phyloP scores from a whole-genome alignment of 768 basidiomycete species.

The Tephrocybe sp. region DNA sequence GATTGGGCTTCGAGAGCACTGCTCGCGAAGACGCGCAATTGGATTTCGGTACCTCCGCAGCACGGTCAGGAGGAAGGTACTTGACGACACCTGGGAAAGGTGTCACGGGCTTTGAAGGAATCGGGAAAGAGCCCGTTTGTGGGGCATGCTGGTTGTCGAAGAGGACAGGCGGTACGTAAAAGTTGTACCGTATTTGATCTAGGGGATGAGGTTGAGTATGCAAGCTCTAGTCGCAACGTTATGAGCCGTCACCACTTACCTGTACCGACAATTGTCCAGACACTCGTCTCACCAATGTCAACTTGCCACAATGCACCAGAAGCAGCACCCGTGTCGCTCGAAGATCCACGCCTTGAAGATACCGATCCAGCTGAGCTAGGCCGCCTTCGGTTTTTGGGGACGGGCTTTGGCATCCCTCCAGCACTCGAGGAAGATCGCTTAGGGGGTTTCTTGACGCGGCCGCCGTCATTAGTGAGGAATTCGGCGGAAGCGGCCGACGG shows the following conservation, averaged over 20 bases:
- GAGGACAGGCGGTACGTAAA: slow-evolving; percentile 83
- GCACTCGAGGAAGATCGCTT: slow-evolving; percentile 78
- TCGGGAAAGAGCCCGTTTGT: slow-evolving; percentile 70
- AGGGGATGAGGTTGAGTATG: slow-evolving; percentile 19
- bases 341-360: slow-evolving; percentile 64
- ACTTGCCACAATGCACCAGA: slow-evolving; percentile 86
- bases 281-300: slow-evolving; percentile 90
- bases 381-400: slow-evolving; percentile 60
- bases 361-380: slow-evolving; percentile 77
- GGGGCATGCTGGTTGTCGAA: slow-evolving; percentile 78
- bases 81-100: slow-evolving; percentile 87
- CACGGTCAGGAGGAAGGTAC: slow-evolving; percentile 87
- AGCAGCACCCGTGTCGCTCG: slow-evolving; percentile 65
- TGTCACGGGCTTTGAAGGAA: slow-evolving; percentile 79
- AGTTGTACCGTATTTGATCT: slow-evolving; percentile 93
- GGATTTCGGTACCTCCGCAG: slow-evolving; percentile 76
- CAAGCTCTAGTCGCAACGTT: too few species aligned
- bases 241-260: slow-evolving; percentile 44
- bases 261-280: slow-evolving; percentile 93
- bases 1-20: slow-evolving; percentile 72
- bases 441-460: slow-evolving; percentile 66
- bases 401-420: slow-evolving; percentile 51
- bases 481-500: slow-evolving; percentile 62
- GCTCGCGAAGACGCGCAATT: slow-evolving; percentile 65
- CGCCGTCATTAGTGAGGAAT: slow-evolving; percentile 78